phyloP scores from a whole-genome alignment of 805 yeast genomes.

The Pichia ethanolica region DNA sequence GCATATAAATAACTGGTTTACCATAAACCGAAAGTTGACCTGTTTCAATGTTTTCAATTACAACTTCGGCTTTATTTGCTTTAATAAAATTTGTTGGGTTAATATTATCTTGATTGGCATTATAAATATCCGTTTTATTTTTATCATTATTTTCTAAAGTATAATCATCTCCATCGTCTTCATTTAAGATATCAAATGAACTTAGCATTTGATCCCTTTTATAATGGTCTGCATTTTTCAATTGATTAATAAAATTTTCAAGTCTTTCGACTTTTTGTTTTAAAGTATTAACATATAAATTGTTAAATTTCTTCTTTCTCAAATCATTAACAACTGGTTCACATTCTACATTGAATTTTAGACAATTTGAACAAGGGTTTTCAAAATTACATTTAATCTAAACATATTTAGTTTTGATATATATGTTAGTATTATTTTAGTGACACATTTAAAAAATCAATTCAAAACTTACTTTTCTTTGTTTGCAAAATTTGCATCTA shows the following conservation, averaged over 20 bases:
- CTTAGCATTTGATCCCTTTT: not conserved
- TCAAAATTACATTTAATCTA: constrained; percentile 4
- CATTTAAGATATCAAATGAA: not conserved
- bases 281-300: not conserved
- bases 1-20: constrained; percentile 1
- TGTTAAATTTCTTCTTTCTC: constrained; percentile 1
- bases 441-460: too few species aligned
- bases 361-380: constrained; percentile 6
- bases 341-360: constrained; percentile 1
- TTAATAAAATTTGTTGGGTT: too few species aligned
- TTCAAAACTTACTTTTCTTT: constrained; percentile 1
- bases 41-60: not conserved
- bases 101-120: not conserved
- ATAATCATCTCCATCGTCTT: not conserved
- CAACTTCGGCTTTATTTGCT: not conserved
- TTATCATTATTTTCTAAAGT: too few species aligned
- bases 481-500: constrained; percentile 4
- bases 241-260: not conserved
- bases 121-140: too few species aligned
- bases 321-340: constrained; percentile 1
- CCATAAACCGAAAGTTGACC: constrained; percentile 1
- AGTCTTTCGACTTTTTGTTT: not conserved
- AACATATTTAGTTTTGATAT: not conserved
- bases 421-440: not conserved
- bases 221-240: not conserved